Conservation (phyloP, 1,139 yeast species). For the Pneumocystis sp. region DNA sequence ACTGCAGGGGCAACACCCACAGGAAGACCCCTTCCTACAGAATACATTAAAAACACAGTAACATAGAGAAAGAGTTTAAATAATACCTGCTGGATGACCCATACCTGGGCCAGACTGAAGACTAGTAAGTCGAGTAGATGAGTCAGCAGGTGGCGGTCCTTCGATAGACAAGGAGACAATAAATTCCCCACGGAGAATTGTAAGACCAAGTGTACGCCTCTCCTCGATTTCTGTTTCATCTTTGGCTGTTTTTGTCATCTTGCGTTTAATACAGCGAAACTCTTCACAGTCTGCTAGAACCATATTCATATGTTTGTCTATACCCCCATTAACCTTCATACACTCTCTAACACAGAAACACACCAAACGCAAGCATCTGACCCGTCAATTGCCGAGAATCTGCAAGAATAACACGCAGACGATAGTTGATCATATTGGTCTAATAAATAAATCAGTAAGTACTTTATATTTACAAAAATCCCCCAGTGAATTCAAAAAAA, state of each 20-base stretch:
- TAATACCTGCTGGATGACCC: constrained; percentile 28
- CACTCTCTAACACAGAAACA: neutral
- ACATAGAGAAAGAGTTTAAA: neutral
- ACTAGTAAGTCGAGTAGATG: constrained; percentile 30
- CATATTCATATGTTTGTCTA: constrained; percentile 49
- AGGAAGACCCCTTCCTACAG: neutral
- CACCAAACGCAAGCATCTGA: constrained; percentile 72
- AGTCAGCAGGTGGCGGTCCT: constrained; percentile 50
- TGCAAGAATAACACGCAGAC: constrained; percentile 54
- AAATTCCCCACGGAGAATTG: constrained; percentile 78
- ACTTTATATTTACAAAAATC: neutral
- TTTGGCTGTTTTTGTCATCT: constrained; percentile 10
- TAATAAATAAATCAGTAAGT: neutral
- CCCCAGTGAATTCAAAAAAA: neutral
- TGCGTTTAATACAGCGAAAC: constrained; percentile 30
- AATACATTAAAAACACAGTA: neutral
- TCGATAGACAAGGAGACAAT: constrained; percentile 73
- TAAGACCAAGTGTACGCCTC: constrained; percentile 62
- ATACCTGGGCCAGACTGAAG: constrained; percentile 33
- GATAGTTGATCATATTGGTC: constrained; percentile 39
- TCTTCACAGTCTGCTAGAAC: constrained; percentile 81
- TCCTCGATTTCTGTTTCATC: constrained; percentile 29
- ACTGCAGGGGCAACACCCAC: neutral
- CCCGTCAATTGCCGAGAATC: constrained; percentile 73
- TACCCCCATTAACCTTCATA: neutral